These are phyloP conservation scores for Obba rivulosa DNA, from an alignment of 768 basidiomycete genomes.

Conservation along the genomic window DNA sequence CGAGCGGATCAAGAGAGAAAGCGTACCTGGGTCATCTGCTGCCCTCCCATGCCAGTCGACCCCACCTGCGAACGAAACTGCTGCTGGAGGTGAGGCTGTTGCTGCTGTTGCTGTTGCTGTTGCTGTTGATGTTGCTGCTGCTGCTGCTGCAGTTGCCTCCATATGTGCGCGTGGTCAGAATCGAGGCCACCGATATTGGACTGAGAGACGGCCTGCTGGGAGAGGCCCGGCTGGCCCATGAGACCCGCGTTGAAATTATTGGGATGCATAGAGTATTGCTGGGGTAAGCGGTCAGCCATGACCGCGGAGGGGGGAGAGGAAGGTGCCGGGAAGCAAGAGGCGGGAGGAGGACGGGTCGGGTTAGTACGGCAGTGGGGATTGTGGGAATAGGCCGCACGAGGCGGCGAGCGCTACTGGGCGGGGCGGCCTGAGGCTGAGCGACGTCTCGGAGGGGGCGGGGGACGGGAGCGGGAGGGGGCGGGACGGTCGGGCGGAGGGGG, in stretches of 20 bases:
- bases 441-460: slow-evolving; percentile 14
- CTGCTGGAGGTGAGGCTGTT: background rate
- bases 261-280: slow-evolving; percentile 49
- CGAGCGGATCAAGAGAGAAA: background rate
- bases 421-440: slow-evolving; percentile 9
- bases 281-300: slow-evolving; percentile 57
- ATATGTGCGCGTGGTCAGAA: slow-evolving; percentile 48
- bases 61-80: slow-evolving; percentile 4
- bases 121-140: slow-evolving; percentile 14
- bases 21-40: slow-evolving; percentile 16
- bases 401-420: slow-evolving; percentile 1
- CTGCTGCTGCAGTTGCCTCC: slow-evolving; percentile 50
- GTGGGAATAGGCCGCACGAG: slow-evolving; percentile 10
- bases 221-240: slow-evolving; percentile 39
- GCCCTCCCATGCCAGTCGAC: slow-evolving; percentile 8
- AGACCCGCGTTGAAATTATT: slow-evolving; percentile 40
- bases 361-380: slow-evolving; percentile 1
- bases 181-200: slow-evolving; percentile 31
- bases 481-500: slow-evolving; percentile 18
- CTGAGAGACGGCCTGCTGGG: slow-evolving; percentile 34
- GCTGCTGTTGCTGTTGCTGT: slow-evolving; percentile 7
- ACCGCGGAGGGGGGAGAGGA: slow-evolving; percentile 8
- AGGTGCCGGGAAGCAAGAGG: slow-evolving; percentile 10
- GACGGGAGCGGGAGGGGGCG: slow-evolving; percentile 10
- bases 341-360: slow-evolving; percentile 2